phyloP scores from a whole-genome alignment of 1,284 basidiomycete genomes.

The Coniophora puteana region DNA sequence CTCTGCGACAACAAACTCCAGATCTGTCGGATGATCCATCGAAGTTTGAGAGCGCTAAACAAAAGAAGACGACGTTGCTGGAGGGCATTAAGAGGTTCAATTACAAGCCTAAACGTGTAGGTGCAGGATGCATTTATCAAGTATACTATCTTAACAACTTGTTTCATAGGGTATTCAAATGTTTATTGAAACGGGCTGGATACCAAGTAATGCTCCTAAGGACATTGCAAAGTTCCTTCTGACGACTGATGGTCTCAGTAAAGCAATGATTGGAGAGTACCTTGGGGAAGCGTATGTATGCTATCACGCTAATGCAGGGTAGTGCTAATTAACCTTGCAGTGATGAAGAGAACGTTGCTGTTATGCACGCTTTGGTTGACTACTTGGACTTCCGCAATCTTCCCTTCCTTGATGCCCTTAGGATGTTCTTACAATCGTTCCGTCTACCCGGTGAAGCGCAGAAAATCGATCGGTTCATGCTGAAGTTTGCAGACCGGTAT shows the following conservation, averaged over 20 bases:
- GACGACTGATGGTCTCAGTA: slow-evolving; percentile 90
- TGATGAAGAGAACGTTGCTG: slow-evolving; percentile 82
- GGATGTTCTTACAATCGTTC: slow-evolving; percentile 89
- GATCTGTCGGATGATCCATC: slow-evolving; percentile 85
- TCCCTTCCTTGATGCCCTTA: slow-evolving; percentile 84
- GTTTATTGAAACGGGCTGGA: slow-evolving; percentile 87
- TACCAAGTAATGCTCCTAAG: slow-evolving; percentile 68
- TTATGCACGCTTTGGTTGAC: slow-evolving; percentile 97
- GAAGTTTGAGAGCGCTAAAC: slow-evolving; percentile 94
- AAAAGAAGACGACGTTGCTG: slow-evolving; percentile 92
- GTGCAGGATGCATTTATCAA: slow-evolving; percentile 14
- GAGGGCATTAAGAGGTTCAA: slow-evolving; percentile 99
- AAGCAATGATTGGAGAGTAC: slow-evolving; percentile 97
- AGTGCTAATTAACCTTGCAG: slow-evolving; percentile 36
- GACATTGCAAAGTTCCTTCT: slow-evolving; percentile 90
- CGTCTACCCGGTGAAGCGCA: slow-evolving; percentile 93
- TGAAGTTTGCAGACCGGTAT: slow-evolving; percentile 96
- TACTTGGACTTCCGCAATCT: slow-evolving; percentile 80
- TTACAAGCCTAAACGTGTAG: slow-evolving; percentile 91
- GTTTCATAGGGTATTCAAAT: slow-evolving; percentile 78
- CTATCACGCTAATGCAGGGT: neutral
- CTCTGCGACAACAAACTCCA: slow-evolving; percentile 64
- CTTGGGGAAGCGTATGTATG: slow-evolving; percentile 86
- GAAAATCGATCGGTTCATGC: slow-evolving; percentile 98
- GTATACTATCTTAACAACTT: slow-evolving; percentile 5